These are phyloP conservation scores for Clathrus columnatus DNA, from an alignment of 768 basidiomycete species.

Conservation along the genomic window DNA sequence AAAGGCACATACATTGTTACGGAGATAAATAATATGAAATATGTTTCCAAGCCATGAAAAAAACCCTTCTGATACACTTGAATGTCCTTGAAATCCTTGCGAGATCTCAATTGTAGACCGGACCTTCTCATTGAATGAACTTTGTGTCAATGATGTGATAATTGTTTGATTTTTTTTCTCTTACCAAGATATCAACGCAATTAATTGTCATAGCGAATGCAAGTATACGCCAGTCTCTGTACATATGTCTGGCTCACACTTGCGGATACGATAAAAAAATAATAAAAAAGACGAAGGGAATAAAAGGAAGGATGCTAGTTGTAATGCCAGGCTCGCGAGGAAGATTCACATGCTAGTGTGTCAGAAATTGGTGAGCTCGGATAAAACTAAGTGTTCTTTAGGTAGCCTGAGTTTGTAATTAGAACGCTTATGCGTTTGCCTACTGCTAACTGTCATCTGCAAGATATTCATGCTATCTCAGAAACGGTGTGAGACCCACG, in stretches of 20 bases:
- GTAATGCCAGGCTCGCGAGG: constrained; percentile 46
- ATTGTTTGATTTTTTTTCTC: constrained; percentile 19
- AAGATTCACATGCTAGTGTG: constrained; percentile 33
- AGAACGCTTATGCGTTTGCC: too few relatives aligned
- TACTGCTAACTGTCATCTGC: too few relatives aligned
- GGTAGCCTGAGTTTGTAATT: too few relatives aligned
- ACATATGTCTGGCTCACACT: constrained; percentile 31
- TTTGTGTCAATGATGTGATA: neutral
- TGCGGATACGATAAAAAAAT: constrained; percentile 43
- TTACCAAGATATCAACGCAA: constrained; percentile 54
- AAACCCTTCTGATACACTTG: constrained; percentile 48
- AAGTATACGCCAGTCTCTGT: constrained; percentile 52
- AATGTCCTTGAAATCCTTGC: constrained; percentile 50
- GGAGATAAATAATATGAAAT: constrained; percentile 57
- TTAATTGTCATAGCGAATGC: constrained; percentile 42
- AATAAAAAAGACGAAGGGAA: constrained; percentile 40
- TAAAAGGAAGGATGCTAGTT: constrained; percentile 42
- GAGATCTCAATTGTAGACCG: constrained; percentile 43
- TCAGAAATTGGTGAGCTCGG: too few relatives aligned
- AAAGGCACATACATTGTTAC: constrained; percentile 46
- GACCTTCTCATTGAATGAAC: constrained; percentile 13
- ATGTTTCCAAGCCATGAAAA: constrained; percentile 63
- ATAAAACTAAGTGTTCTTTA: too few relatives aligned
- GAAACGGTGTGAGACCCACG: too few relatives aligned
- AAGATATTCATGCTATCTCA: too few relatives aligned